phyloP scores from a whole-genome alignment of 352 stramenopile species.

The Plasmopara viticola region DNA sequence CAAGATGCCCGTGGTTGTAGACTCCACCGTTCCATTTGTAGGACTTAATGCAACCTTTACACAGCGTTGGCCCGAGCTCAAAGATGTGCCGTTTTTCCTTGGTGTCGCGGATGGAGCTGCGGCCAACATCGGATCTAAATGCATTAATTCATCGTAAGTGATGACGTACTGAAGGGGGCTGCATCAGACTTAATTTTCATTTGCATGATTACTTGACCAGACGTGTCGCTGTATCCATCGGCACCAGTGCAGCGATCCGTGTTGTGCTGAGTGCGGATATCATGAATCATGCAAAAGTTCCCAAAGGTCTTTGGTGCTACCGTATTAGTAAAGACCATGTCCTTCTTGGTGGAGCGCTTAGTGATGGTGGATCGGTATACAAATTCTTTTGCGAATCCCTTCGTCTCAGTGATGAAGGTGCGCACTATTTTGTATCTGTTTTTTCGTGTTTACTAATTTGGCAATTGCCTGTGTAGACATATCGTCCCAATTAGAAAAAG shows the following conservation, averaged over 20 bases:
- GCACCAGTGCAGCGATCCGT: conserved; percentile 90
- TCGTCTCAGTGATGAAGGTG: conserved; percentile 41
- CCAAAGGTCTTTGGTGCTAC: conserved; percentile 93
- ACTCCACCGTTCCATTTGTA: conserved; percentile 59
- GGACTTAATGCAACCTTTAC: conserved; percentile 45
- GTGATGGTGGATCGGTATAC: conserved; percentile 93
- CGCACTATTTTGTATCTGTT: not conserved
- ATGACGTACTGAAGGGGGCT: not conserved
- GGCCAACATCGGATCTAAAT: conserved; percentile 94
- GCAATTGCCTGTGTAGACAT: conserved; percentile 10
- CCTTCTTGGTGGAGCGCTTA: conserved; percentile 92
- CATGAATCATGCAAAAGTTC: conserved; percentile 62
- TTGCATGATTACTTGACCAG: conserved; percentile 17
- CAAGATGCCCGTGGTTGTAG: conserved; percentile 66
- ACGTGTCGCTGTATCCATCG: conserved; percentile 91
- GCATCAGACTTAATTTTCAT: conserved; percentile 3
- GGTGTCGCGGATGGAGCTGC: conserved; percentile 91
- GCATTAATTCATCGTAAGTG: conserved; percentile 61
- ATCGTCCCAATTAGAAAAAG: conserved; percentile 32
- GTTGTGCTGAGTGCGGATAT: conserved; percentile 63
- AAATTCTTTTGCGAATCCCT: conserved; percentile 87
- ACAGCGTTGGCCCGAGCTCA: conserved; percentile 73
- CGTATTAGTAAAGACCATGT: conserved; percentile 79
- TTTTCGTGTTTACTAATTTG: not conserved
- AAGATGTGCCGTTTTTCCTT: conserved; percentile 72